Evolutionary conservation across 768 basidiomycete genomes (phyloP).

Genomic region (Pleurotus citrinopileatus): DNA sequence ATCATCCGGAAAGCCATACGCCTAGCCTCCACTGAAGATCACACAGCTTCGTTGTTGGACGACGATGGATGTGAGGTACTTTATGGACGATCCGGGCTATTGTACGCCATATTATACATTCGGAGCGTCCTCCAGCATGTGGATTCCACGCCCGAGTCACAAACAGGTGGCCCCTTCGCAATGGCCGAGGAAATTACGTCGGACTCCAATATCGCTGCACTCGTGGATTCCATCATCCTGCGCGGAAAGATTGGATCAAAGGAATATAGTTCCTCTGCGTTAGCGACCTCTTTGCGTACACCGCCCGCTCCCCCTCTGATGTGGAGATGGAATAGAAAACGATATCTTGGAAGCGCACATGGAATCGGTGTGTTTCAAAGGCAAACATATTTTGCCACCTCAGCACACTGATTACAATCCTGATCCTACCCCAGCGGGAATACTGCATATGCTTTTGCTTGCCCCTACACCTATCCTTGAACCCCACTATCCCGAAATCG

Average conservation of each 20-base stretch:
- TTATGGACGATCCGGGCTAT: conserved; percentile 56
- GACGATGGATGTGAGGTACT: conserved; percentile 56
- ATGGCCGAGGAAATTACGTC: conserved; percentile 23
- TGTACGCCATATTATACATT: conserved; percentile 51
- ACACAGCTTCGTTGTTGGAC: conserved; percentile 15
- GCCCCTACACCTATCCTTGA: conserved; percentile 35
- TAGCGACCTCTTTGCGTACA: conserved; percentile 19
- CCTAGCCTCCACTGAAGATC: conserved; percentile 21
- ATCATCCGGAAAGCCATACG: conserved; percentile 22
- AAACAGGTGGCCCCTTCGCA: conserved; percentile 7
- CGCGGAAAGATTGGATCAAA: conserved; percentile 33
- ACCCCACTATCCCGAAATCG: conserved; percentile 37
- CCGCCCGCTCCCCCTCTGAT: conserved; percentile 40
- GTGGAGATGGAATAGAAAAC: conserved; percentile 59
- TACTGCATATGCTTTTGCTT: conserved; percentile 46
- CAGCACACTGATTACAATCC: background rate
- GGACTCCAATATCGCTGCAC: conserved; percentile 27
- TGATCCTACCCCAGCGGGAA: conserved; percentile 38
- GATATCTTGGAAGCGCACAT: conserved; percentile 57
- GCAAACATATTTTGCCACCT: background rate
- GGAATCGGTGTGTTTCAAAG: conserved; percentile 44
- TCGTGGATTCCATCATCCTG: conserved; percentile 44
- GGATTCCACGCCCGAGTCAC: conserved; percentile 10
- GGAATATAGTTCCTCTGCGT: conserved; percentile 20
- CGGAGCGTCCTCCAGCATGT: conserved; percentile 23